phyloP scores from a whole-genome alignment of 805 yeast genomes.

The Vanderwaltozyma yarrowii region DNA sequence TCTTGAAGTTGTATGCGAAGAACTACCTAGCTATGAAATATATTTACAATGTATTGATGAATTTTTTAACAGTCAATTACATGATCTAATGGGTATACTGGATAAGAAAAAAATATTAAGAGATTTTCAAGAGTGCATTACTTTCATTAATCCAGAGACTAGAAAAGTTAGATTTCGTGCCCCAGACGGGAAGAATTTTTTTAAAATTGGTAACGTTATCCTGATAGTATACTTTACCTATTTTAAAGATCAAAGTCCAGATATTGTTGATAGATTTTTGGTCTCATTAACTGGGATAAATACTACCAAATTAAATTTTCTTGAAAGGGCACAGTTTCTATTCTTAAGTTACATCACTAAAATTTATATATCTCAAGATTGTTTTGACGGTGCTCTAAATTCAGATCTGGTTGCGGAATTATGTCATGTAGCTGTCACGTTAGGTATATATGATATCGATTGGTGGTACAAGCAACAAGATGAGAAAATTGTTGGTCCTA shows the following conservation, averaged over 20 bases:
- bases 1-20: conserved; percentile 1
- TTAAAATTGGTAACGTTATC: conserved; percentile 18
- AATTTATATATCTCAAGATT: conserved; percentile 7
- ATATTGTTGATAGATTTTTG: conserved; percentile 10
- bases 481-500: conserved; percentile 9
- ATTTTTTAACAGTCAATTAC: conserved; percentile 11
- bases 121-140: conserved; percentile 6
- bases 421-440: conserved; percentile 11
- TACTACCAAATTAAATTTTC: conserved; percentile 15
- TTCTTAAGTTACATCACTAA: conserved; percentile 14
- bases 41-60: conserved; percentile 6
- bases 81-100: conserved; percentile 10
- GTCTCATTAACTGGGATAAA: conserved; percentile 12
- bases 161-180: conserved; percentile 3
- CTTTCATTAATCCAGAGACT: not conserved
- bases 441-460: conserved; percentile 18
- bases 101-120: conserved; percentile 11
- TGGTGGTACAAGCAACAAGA: conserved; percentile 12
- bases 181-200: conserved; percentile 14
- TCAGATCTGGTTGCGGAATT: conserved; percentile 13
- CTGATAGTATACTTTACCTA: conserved; percentile 11
- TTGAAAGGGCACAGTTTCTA: conserved; percentile 25
- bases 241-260: conserved; percentile 12
- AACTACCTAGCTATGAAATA: conserved; percentile 9
- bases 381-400: conserved; percentile 19